These are phyloP conservation scores for Singerocomus inundabilis DNA, from an alignment of 1,284 basidiomycete species.

Conservation along the genomic window DNA sequence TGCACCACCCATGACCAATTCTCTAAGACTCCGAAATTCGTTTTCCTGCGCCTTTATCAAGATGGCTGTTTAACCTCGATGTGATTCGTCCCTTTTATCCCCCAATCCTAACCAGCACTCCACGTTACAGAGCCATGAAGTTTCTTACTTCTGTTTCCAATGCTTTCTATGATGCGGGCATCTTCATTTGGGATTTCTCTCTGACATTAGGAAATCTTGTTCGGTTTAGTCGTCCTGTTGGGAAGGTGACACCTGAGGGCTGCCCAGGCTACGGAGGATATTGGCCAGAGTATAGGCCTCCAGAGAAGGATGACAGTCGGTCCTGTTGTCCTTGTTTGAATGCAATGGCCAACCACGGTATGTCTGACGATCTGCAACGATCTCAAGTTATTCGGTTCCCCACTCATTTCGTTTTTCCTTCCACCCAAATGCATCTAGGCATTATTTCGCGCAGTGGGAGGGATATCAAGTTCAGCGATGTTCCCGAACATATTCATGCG, in stretches of 20 bases:
- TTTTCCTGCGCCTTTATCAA: conserved; percentile 11
- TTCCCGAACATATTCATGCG: conserved; percentile 38
- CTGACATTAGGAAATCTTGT: conserved; percentile 57
- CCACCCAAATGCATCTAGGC: conserved; percentile 39
- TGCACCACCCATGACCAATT: background rate
- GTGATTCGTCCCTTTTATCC: background rate
- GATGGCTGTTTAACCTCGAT: background rate
- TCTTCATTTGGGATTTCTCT: conserved; percentile 52
- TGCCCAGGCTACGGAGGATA: conserved; percentile 55
- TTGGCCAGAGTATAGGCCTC: conserved; percentile 66
- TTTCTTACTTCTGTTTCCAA: conserved; percentile 14
- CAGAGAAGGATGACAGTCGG: conserved; percentile 61
- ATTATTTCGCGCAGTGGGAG: conserved; percentile 65
- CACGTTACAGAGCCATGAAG: conserved; percentile 14
- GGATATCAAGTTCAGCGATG: conserved; percentile 63
- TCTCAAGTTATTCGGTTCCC: background rate
- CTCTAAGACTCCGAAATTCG: background rate
- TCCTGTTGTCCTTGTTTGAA: conserved; percentile 70
- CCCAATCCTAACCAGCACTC: background rate
- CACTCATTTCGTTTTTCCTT: background rate
- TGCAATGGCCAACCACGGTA: conserved; percentile 72
- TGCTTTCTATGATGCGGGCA: conserved; percentile 10
- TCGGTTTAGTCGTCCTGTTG: conserved; percentile 45
- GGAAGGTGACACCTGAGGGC: conserved; percentile 54
- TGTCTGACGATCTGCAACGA: conserved; percentile 11